These are phyloP conservation scores for Achaetomium macrosporum DNA, from an alignment of 2,329 filamentous ascomycete species.

Conservation along the genomic window DNA sequence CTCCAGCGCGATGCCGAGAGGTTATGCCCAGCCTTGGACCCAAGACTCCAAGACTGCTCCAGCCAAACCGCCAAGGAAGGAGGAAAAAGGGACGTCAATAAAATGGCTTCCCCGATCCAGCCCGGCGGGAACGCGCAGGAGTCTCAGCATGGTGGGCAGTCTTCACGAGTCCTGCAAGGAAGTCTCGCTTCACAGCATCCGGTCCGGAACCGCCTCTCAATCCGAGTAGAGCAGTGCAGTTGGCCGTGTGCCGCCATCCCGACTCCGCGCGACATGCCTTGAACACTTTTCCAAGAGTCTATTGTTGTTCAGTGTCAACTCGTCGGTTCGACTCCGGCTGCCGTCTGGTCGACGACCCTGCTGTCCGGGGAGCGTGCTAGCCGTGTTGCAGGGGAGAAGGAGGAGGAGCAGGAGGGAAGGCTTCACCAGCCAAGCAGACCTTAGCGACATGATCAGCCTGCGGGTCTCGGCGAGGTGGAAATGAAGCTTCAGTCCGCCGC, in stretches of 20 bases:
- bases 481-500: conserved; percentile 11
- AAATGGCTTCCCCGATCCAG: conserved; percentile 14
- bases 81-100: conserved; percentile 3
- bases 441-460: neutral
- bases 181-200: no score
- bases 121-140: neutral
- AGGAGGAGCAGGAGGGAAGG: neutral
- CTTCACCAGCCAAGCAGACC: neutral
- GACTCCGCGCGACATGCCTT: conserved; percentile 2
- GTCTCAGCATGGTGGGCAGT: no score
- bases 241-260: neutral
- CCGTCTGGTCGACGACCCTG: no score
- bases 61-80: conserved; percentile 12
- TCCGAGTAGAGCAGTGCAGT: neutral
- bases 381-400: no score
- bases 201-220: neutral
- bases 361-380: no score
- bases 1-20: conserved; percentile 9
- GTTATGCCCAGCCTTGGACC: conserved; percentile 12
- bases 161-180: no score
- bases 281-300: neutral
- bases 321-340: neutral
- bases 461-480: neutral
- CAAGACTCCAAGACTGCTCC: conserved; percentile 9
- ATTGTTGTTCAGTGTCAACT: neutral